Base-by-base conservation (phyloP, 164 flowering plant genomes). In the Liquidambar formosana region DNA sequence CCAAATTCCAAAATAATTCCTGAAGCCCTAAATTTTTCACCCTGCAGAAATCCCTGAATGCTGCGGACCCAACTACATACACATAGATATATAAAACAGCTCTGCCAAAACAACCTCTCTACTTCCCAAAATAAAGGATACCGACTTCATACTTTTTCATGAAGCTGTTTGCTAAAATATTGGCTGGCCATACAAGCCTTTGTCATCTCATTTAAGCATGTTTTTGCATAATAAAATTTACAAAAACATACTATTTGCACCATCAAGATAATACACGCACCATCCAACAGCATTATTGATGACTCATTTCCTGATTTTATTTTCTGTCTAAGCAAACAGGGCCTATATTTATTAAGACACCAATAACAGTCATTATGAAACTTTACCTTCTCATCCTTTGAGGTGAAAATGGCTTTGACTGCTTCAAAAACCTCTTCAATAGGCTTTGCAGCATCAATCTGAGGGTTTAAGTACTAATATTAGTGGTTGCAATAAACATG, bases 361-460 rank as follows among this genome's bases (percentile, higher is more conserved):
- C 46, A 27, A 4, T 33, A 4, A 51, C 11, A 53, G 45, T 64
- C 58, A 33, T 59, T 21, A 53, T 14, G 61, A 63, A 14, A 45
- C 71, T 57, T 82, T 82, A 86, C 93, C 83, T 83, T 80, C 62
- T 73, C 85, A 77, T 66, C 52, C 64, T 65, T 49, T 58, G 84
- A 45, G 67, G 85, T 58, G 75, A 94, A 87, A 75, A 88, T 44
- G 4, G 77, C 76, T 79, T 91, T 88, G 65, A 92, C 89, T 2
- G 83, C 76, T 67, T 88, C 88, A 68, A 90, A 92, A 67, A 91
- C 97, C 79, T 91, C 94, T 57, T 73, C 89, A 71, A 84, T 60
- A 25, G 97, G 88, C 84, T 83, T 89, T 65, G 77, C 88, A 68
- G 99, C 97, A 85, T 91, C 89, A 79, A 94, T 87, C 97, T 92